Evolutionary conservation across 2,329 filamentous ascomycete genomes (phyloP).

Genomic region (Neofusicoccum umdonicola): DNA sequence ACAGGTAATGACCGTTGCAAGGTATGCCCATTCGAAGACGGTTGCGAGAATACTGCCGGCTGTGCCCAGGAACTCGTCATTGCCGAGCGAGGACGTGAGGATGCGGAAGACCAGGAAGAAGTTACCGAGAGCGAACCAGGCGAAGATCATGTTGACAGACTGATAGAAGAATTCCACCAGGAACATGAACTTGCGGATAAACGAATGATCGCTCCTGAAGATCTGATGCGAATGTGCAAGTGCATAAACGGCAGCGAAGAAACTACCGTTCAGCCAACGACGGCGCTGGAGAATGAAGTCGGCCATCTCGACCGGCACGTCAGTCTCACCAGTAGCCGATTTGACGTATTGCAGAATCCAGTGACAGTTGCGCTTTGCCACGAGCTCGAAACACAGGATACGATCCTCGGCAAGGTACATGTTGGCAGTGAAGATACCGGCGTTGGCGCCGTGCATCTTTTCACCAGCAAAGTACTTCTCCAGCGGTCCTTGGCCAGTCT

Average conservation of each 20-base stretch:
- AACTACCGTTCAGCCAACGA: conserved; percentile 96
- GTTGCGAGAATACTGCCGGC: conserved; percentile 79
- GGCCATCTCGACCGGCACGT: conserved; percentile 90
- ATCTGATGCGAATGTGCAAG: conserved; percentile 95
- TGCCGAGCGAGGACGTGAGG: conserved; percentile 79
- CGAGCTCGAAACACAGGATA: conserved; percentile 97
- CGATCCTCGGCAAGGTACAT: conserved; percentile 99
- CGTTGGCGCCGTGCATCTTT: conserved; percentile 88
- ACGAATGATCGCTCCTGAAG: conserved; percentile 86
- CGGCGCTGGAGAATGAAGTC: conserved; percentile 94
- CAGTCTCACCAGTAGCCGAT: conserved; percentile 92
- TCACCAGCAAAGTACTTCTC: conserved; percentile 98
- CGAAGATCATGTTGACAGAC: conserved; percentile 94
- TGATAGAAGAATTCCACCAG: conserved; percentile 93
- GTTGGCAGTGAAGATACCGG: conserved; percentile 96
- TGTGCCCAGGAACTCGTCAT: conserved; percentile 66
- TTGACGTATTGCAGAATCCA: conserved; percentile 99
- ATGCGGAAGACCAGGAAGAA: conserved; percentile 99
- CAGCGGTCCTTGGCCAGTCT: conserved; percentile 85
- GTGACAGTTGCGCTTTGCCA: conserved; percentile 93
- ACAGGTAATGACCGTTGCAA: conserved; percentile 85
- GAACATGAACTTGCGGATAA: conserved; percentile 84
- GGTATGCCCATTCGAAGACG: conserved; percentile 94
- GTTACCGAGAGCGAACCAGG: conserved; percentile 97
- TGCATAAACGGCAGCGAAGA: conserved; percentile 96